These are phyloP conservation scores for Neofusicoccum cordaticola DNA, from an alignment of 2,329 filamentous ascomycete genomes.

Conservation along the genomic window DNA sequence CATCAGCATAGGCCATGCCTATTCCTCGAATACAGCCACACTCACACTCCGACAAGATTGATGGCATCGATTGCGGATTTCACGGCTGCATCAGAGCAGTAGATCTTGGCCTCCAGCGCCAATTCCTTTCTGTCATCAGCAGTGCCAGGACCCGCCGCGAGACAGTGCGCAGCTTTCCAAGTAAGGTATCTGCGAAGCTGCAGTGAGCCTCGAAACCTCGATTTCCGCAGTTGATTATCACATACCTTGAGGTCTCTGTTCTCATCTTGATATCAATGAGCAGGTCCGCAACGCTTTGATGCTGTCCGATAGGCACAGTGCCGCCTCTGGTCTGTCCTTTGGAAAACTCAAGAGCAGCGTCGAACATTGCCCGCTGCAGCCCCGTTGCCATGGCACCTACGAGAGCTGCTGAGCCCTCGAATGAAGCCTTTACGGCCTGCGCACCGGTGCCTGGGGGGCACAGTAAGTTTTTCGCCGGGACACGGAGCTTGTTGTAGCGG, in stretches of 20 bases:
- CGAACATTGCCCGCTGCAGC: slow-evolving; percentile 54
- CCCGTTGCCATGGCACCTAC: slow-evolving; percentile 56
- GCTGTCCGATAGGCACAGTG: slow-evolving; percentile 44
- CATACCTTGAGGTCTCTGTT: slow-evolving; percentile 47
- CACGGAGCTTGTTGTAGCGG: slow-evolving; percentile 47
- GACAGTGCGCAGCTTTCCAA: slow-evolving; percentile 50
- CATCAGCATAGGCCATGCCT: slow-evolving; percentile 17
- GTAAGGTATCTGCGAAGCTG: slow-evolving; percentile 32
- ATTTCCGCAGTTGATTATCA: not conserved
- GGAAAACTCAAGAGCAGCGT: slow-evolving; percentile 51
- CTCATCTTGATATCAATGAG: slow-evolving; percentile 53
- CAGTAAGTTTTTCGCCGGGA: slow-evolving; percentile 49
- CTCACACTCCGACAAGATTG: slow-evolving; percentile 50
- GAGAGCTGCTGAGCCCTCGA: slow-evolving; percentile 47
- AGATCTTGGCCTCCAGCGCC: slow-evolving; percentile 52
- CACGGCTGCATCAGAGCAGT: slow-evolving; percentile 50
- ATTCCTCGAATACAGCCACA: not conserved
- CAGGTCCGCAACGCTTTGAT: slow-evolving; percentile 53
- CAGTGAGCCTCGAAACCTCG: too few species aligned
- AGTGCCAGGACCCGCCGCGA: slow-evolving; percentile 38
- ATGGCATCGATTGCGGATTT: slow-evolving; percentile 51
- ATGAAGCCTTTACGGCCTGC: slow-evolving; percentile 42
- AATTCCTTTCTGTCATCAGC: slow-evolving; percentile 44
- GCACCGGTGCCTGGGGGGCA: slow-evolving; percentile 45
- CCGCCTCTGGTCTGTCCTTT: slow-evolving; percentile 48